Base-by-base conservation (phyloP, 352 stramenopile genomes). In the Pythium dissotocum region DNA sequence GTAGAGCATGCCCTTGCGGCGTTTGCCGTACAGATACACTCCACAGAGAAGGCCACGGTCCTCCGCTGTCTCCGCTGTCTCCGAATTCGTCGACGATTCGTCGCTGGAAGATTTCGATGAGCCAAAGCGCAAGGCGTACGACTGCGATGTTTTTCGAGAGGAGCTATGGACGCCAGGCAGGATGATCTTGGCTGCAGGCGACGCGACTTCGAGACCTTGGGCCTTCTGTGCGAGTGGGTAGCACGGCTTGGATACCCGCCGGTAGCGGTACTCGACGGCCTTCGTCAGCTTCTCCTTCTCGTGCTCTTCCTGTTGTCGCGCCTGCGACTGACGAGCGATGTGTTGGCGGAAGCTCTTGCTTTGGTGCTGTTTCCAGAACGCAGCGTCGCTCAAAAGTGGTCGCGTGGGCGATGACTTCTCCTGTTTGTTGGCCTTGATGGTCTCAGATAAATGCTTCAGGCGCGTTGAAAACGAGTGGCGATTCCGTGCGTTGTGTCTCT, bases 261-360 rank as follows among this genome's bases (percentile, higher is more conserved):
- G 60, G 40, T 72, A 76, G 35, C 32, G 64, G 54, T 75, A 75
- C 44, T 56, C 52, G 24, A 70, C 26, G 38, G 55, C 26, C 10
- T 77, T 72, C 24, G 8, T 46, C 38, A 46, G 38, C 12, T 74
- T 42, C 18, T 76, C 55, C 21, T 65, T 36, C 21, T 61, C 44
- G 0, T 65, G 52, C 0, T 70, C 57, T 38, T 67, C 55, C 21
- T 73, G 65, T 33, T 85, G 32, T 14, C 80, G 70, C 0, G 84
- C 83, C 28, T 77, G 73, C 2, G 72, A 71, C 72, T 93, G 82
- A 2, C 82, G 77, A 24, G 63, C 71, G 7, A 93, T 84, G 56
- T 93, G 84, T 16, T 72, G 73, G 30, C 81, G 67, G 36, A 89
- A 80, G 24, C 79, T 89, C 56, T 79, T 79, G 61, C 57, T 79